Conservation (phyloP, 2,329 filamentous ascomycete genomes). For the Fusarium luffae region DNA sequence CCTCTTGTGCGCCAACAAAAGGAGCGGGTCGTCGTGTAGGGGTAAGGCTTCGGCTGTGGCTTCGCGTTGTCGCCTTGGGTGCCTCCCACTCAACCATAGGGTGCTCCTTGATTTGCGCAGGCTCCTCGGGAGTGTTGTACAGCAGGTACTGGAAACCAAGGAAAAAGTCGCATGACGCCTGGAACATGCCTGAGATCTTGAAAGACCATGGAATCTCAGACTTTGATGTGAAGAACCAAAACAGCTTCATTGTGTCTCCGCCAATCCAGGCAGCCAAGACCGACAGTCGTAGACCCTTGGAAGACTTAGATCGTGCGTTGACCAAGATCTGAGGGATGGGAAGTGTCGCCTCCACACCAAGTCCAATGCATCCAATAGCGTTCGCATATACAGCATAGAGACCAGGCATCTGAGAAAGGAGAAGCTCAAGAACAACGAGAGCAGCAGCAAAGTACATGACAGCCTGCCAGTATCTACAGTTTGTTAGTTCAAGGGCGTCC, state of each 20-base stretch:
- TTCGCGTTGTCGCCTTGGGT: constrained; percentile 42
- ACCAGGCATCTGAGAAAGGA: constrained; percentile 67
- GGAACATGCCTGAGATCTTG: constrained; percentile 84
- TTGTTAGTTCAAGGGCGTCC: constrained; percentile 6
- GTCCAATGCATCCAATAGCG: constrained; percentile 77
- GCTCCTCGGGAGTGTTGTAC: constrained; percentile 66
- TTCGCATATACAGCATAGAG: constrained; percentile 74
- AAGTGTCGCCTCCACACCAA: constrained; percentile 83
- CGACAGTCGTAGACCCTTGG: constrained; percentile 80
- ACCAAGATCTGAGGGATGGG: constrained; percentile 82
- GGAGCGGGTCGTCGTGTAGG: constrained; percentile 55
- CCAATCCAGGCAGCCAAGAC: constrained; percentile 82
- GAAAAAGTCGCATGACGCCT: constrained; percentile 79
- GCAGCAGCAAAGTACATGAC: constrained; percentile 72
- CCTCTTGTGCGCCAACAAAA: constrained; percentile 50
- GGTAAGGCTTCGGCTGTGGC: constrained; percentile 52
- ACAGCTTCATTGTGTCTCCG: constrained; percentile 88
- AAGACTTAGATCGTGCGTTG: constrained; percentile 75
- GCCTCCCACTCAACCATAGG: constrained; percentile 51
- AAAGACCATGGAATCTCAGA: constrained; percentile 80
- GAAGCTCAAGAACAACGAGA: constrained; percentile 72
- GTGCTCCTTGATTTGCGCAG: constrained; percentile 52
- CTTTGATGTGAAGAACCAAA: constrained; percentile 81
- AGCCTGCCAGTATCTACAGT: constrained; percentile 78
- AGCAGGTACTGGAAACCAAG: constrained; percentile 79